These are phyloP conservation scores for Cordyceps farinosa DNA, from an alignment of 2,329 filamentous ascomycete genomes.

Conservation along the genomic window DNA sequence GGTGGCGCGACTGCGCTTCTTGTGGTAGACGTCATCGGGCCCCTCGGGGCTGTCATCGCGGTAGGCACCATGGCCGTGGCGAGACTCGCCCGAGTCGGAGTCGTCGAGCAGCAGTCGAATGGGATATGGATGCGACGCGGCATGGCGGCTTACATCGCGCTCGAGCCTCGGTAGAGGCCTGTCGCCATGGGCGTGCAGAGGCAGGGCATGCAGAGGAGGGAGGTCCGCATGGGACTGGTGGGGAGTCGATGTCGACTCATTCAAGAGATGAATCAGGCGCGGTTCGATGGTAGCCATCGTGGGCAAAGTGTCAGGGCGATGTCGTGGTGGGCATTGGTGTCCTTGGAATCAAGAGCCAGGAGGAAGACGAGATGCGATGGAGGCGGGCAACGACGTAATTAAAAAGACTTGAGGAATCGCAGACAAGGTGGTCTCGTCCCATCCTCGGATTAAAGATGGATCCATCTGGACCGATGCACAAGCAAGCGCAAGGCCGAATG, in stretches of 20 bases:
- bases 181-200: constrained; percentile 42
- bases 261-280: constrained; percentile 62
- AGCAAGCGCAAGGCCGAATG: constrained; percentile 14
- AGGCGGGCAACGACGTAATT: constrained; percentile 8
- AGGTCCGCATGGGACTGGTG: constrained; percentile 49
- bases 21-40: constrained; percentile 45
- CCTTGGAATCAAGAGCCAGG: constrained; percentile 15
- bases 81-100: constrained; percentile 35
- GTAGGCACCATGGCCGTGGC: constrained; percentile 42
- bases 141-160: constrained; percentile 38
- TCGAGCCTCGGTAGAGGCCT: constrained; percentile 52
- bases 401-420: constrained; percentile 12
- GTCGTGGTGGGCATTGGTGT: constrained; percentile 29
- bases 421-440: constrained; percentile 17
- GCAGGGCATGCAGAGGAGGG: constrained; percentile 49
- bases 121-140: constrained; percentile 30
- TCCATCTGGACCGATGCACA: constrained; percentile 19
- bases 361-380: constrained; percentile 13
- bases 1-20: constrained; percentile 49
- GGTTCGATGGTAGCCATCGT: constrained; percentile 66
- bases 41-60: constrained; percentile 43
- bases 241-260: constrained; percentile 48
- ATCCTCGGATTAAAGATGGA: constrained; percentile 20
- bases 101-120: constrained; percentile 42
- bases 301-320: constrained; percentile 28